These are phyloP conservation scores for Linnemannia schmuckeri DNA, from an alignment of 192 early-diverging fungal species.

Conservation along the genomic window DNA sequence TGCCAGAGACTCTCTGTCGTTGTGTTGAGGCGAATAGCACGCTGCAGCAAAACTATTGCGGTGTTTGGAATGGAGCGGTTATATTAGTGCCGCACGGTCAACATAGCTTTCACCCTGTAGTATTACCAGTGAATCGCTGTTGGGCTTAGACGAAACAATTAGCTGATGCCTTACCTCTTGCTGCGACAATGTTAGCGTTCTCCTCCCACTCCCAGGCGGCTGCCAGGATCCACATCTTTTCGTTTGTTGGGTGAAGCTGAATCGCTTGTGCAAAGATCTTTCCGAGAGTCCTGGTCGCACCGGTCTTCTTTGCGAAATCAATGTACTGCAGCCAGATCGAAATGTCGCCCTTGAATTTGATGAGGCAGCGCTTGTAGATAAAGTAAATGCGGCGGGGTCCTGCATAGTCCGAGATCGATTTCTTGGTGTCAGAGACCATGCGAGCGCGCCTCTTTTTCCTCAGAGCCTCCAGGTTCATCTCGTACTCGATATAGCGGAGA, in stretches of 20 bases:
- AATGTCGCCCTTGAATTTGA: slow-evolving; percentile 83
- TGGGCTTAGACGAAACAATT: background rate
- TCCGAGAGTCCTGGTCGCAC: slow-evolving; percentile 72
- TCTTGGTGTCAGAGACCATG: slow-evolving; percentile 59
- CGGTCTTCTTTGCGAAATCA: slow-evolving; percentile 76
- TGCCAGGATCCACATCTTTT: slow-evolving; percentile 91
- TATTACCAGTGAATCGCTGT: background rate
- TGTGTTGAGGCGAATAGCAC: slow-evolving; percentile 87
- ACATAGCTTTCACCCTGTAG: background rate
- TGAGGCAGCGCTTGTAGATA: slow-evolving; percentile 84
- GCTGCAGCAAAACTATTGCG: slow-evolving; percentile 79
- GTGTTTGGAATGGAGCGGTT: background rate
- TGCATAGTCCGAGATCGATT: slow-evolving; percentile 82
- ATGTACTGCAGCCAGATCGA: slow-evolving; percentile 94
- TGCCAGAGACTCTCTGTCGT: slow-evolving; percentile 82
- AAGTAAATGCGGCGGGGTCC: slow-evolving; percentile 80
- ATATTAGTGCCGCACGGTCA: background rate
- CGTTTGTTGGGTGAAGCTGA: slow-evolving; percentile 85
- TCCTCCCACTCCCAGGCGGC: slow-evolving; percentile 90
- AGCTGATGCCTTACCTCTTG: slow-evolving; percentile 63
- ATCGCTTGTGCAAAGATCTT: slow-evolving; percentile 87
- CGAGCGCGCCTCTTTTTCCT: slow-evolving; percentile 83
- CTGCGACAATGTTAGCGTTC: slow-evolving; percentile 84
- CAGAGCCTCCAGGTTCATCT: slow-evolving; percentile 90
- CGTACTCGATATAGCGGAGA: slow-evolving; percentile 95